Percentiles rank a stretch among this genome's conserved stretches.
Conservation (phyloP, 139 green algal genomes). For the Chlamydomonas asymmetrica region DNA sequence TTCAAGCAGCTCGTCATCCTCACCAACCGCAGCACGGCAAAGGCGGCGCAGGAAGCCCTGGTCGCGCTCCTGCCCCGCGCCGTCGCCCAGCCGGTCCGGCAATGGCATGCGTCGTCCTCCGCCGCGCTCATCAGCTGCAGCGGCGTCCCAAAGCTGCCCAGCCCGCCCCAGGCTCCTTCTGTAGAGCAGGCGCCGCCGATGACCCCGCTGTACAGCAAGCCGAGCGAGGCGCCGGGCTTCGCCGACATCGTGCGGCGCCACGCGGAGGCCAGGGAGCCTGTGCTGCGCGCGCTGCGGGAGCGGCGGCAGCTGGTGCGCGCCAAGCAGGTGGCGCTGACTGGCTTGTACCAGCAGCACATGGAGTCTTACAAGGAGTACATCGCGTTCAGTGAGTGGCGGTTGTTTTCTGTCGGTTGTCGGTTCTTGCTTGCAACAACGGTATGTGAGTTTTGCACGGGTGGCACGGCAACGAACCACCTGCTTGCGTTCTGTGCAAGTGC, state of each 20-base stretch:
- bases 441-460: too few species aligned
- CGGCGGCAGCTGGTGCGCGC: constrained; percentile 11
- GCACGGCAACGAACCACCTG: too few species aligned
- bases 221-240: constrained; percentile 9
- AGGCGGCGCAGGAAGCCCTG: neutral
- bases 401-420: too few species aligned
- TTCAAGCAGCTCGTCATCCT: too few species aligned
- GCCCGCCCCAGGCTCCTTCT: too few species aligned
- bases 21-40: too few species aligned
- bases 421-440: too few species aligned
- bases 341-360: constrained; percentile 6
- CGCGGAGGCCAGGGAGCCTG: neutral
- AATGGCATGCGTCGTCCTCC: too few species aligned
- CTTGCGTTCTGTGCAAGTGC: too few species aligned
- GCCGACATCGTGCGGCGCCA: neutral
- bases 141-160: too few species aligned
- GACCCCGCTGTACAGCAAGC: neutral
- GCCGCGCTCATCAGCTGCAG: too few species aligned
- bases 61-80: neutral
- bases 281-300: constrained; percentile 16
- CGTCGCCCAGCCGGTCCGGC: neutral
- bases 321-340: constrained; percentile 26
- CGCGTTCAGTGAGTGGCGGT: neutral
- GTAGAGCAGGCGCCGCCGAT: too few species aligned
- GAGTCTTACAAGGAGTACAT: constrained; percentile 12